These are phyloP conservation scores for Cornus suecica DNA, from an alignment of 148 eudicot species.

Conservation along the genomic window DNA sequence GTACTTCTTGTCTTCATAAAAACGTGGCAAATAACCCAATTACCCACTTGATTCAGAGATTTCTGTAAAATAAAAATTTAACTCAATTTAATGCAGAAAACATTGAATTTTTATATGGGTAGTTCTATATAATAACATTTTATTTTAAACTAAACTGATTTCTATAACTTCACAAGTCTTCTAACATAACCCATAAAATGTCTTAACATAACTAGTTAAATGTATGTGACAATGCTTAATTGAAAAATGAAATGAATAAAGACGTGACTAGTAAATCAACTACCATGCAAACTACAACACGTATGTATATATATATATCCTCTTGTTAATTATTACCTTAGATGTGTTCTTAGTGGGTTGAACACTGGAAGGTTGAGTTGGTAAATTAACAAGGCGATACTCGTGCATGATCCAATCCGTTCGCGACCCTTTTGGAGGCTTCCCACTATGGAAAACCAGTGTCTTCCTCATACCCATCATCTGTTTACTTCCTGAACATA, in stretches of 20 bases:
- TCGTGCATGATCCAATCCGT: constrained; percentile 73
- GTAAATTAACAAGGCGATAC: constrained; percentile 37
- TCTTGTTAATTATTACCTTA: constrained; percentile 17
- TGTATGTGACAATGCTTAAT: no score
- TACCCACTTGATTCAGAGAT: constrained; percentile 23
- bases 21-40: constrained; percentile 54
- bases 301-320: no score
- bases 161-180: no score
- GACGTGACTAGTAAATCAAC: no score
- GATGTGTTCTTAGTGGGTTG: neutral
- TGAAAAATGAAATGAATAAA: no score
- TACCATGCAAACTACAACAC: no score
- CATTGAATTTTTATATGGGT: neutral
- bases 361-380: neutral
- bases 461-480: constrained; percentile 54
- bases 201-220: no score
- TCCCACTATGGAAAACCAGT: constrained; percentile 48
- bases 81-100: no score
- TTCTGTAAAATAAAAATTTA: constrained; percentile 20
- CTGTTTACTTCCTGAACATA: constrained; percentile 20
- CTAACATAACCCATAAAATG: no score
- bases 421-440: constrained; percentile 33
- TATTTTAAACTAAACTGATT: no score
- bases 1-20: constrained; percentile 33
- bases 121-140: no score